A percentile compares a stretch with the other conserved stretches of the same genome.
phyloP scores from a whole-genome alignment of 1,284 basidiomycete genomes.

The Xanthoconium separans region DNA sequence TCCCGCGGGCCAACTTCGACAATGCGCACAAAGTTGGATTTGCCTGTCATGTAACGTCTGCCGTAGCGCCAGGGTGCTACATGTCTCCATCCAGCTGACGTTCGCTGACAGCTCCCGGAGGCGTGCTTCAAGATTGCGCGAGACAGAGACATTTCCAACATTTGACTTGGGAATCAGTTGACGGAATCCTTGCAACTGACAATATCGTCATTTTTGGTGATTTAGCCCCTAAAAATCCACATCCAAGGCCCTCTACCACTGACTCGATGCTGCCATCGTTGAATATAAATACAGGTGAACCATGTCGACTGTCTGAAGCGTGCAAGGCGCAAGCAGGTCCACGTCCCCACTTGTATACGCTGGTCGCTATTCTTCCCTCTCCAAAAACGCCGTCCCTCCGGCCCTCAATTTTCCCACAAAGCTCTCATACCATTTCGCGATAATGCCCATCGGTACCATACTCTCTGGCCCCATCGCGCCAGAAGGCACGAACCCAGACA shows the following conservation, averaged over 20 bases:
- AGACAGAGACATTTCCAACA: constrained; percentile 12
- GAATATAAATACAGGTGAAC: no score
- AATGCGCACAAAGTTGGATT: constrained; percentile 45
- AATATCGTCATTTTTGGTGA: not conserved
- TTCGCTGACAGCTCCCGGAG: not conserved
- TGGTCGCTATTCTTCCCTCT: constrained; percentile 52
- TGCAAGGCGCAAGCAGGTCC: no score
- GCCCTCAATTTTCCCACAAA: constrained; percentile 74
- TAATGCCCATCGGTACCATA: constrained; percentile 70
- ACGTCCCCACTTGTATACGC: not conserved
- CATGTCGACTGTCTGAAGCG: no score
- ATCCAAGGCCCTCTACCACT: no score
- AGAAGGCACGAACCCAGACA: constrained; percentile 71
- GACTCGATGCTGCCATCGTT: no score
- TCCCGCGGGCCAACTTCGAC: constrained; percentile 94
- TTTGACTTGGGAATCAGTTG: not conserved
- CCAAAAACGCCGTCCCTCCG: constrained; percentile 73
- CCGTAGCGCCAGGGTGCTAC: not conserved
- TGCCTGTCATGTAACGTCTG: constrained; percentile 7
- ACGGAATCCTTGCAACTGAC: not conserved
- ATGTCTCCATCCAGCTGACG: not conserved
- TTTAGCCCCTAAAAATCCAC: constrained; percentile 1
- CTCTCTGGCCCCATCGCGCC: constrained; percentile 58
- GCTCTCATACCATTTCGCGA: constrained; percentile 81
- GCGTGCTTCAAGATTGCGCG: constrained; percentile 1